These are phyloP conservation scores for Nitzschia inconspicua DNA, from an alignment of 108 stramenopile species.

Conservation along the genomic window DNA sequence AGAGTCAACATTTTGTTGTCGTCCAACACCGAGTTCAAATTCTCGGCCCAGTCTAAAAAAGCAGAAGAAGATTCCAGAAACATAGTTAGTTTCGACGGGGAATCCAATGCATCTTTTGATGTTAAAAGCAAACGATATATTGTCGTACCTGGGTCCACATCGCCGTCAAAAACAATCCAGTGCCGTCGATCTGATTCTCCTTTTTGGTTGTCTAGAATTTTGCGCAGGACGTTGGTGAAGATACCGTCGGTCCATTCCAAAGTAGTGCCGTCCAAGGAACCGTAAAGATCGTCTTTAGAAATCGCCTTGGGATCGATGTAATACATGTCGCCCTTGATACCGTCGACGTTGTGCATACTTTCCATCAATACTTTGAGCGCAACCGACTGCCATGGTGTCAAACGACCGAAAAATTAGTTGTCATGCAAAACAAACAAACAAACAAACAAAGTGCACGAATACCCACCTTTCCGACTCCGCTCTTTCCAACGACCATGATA, in stretches of 20 bases:
- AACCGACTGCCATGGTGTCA: conserved; percentile 28
- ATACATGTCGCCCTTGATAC: conserved; percentile 86
- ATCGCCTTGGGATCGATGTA: conserved; percentile 97
- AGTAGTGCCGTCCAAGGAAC: conserved; percentile 94
- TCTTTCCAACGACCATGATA: conserved; percentile 94
- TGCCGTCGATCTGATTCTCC: conserved; percentile 88
- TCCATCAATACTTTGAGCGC: conserved; percentile 77
- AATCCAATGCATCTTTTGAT: no score
- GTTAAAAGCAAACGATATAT: neutral
- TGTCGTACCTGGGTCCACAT: conserved; percentile 86
- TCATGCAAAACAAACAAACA: neutral
- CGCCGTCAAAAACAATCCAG: conserved; percentile 98
- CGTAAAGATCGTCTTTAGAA: conserved; percentile 90
- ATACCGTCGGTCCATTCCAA: conserved; percentile 99
- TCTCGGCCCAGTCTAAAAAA: conserved; percentile 31
- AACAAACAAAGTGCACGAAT: neutral
- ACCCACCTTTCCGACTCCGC: conserved; percentile 55
- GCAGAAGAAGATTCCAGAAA: neutral
- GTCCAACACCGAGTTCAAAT: conserved; percentile 78
- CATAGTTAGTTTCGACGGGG: no score
- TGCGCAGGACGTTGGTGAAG: conserved; percentile 84
- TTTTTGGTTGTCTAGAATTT: conserved; percentile 89
- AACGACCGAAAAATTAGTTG: conserved; percentile 42
- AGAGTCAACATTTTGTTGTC: conserved; percentile 97
- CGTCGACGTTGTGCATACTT: conserved; percentile 83